A percentile compares a stretch with the other conserved stretches of the same genome.
phyloP scores from a whole-genome alignment of 257 asterid genomes.

The Solanum chmielewskii region DNA sequence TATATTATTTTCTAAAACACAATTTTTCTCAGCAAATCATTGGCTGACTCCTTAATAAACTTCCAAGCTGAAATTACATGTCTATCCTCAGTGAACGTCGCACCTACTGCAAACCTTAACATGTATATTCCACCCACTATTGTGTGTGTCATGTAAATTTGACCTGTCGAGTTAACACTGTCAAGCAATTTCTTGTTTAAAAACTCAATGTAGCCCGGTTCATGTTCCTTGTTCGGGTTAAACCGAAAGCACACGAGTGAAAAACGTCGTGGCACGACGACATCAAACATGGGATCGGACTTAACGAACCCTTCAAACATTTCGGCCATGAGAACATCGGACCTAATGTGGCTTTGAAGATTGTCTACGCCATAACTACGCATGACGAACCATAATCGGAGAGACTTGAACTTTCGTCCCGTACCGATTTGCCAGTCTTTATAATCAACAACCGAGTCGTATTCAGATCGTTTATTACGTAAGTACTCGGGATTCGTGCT shows the following conservation, averaged over 20 bases:
- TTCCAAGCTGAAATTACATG: conserved; percentile 24
- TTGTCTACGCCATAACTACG: conserved; percentile 13
- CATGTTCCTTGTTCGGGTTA: background rate
- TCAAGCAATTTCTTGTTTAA: conserved; percentile 22
- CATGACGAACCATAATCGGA: conserved; percentile 13
- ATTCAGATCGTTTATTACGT: conserved; percentile 7
- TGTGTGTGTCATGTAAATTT: conserved; percentile 20
- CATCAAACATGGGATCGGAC: conserved; percentile 8
- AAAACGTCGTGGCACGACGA: conserved; percentile 4
- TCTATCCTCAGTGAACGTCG: conserved; percentile 21
- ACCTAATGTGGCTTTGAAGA: conserved; percentile 16
- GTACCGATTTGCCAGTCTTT: conserved; percentile 26
- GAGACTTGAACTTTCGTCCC: conserved; percentile 18
- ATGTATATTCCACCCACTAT: conserved; percentile 9
- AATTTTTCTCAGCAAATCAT: background rate
- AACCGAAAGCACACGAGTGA: conserved; percentile 14
- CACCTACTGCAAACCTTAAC: conserved; percentile 26
- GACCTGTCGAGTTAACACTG: conserved; percentile 17
- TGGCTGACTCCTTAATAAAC: conserved; percentile 3
- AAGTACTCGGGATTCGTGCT: conserved; percentile 22
- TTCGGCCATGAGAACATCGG: conserved; percentile 13
- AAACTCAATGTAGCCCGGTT: background rate
- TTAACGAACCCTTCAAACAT: conserved; percentile 10
- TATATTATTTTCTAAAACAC: background rate
- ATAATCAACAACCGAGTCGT: conserved; percentile 11